phyloP scores from a whole-genome alignment of 345 rosid genomes.

The Aquilaria sinensis region DNA sequence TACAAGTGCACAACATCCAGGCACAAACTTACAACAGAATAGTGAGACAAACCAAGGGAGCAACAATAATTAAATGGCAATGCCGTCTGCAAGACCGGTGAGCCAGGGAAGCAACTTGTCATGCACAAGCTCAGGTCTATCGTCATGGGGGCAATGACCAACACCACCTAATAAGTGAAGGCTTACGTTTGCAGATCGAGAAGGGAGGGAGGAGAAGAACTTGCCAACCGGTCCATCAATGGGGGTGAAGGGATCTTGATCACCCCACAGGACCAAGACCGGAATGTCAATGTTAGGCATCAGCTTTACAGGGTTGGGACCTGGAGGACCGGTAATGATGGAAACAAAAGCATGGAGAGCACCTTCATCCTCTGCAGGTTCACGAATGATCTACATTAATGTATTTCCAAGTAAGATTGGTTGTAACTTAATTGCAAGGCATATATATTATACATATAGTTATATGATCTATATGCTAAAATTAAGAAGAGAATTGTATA shows the following conservation, averaged over 20 bases:
- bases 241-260: slow-evolving; percentile 80
- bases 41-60: too few species aligned
- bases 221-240: slow-evolving; percentile 82
- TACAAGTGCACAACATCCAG: too few species aligned
- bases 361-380: slow-evolving; percentile 72
- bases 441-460: not conserved
- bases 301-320: slow-evolving; percentile 65
- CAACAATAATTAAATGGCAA: too few species aligned
- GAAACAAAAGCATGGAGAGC: slow-evolving; percentile 89
- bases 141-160: slow-evolving; percentile 93
- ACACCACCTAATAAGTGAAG: slow-evolving; percentile 63
- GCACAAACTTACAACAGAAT: too few species aligned
- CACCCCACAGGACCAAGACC: slow-evolving; percentile 78
- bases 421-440: not conserved
- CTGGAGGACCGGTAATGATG: slow-evolving; percentile 89
- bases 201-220: slow-evolving; percentile 66
- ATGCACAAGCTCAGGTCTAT: slow-evolving; percentile 70
- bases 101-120: slow-evolving; percentile 78
- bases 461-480: not conserved
- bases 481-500: not conserved
- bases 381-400: slow-evolving; percentile 57
- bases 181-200: slow-evolving; percentile 45
- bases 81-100: slow-evolving; percentile 23
- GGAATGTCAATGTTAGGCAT: slow-evolving; percentile 53
- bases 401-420: not conserved